phyloP scores from a whole-genome alignment of 768 basidiomycete genomes.

The Naganishia randhawae region DNA sequence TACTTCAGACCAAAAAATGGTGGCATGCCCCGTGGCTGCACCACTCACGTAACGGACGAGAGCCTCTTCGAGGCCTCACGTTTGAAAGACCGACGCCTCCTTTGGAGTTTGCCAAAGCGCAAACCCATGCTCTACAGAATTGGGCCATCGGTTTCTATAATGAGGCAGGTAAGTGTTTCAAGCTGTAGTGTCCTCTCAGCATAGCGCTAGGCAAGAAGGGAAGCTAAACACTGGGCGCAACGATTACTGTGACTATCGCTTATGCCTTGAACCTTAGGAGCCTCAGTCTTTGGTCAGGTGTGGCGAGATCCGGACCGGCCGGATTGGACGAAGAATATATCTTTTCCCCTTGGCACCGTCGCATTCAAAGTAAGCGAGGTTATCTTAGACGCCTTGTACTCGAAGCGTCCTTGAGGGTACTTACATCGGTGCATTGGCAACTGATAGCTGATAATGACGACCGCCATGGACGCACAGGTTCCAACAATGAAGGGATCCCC shows the following conservation, averaged over 20 bases:
- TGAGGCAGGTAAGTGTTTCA: neutral
- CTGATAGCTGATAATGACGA: neutral
- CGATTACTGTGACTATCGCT: too few relatives aligned
- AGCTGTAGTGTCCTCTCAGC: too few relatives aligned
- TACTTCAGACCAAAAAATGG: neutral
- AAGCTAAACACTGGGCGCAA: too few relatives aligned
- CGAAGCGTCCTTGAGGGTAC: neutral
- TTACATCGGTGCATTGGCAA: neutral
- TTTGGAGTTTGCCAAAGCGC: neutral
- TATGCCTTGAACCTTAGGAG: too few relatives aligned
- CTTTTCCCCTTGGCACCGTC: neutral
- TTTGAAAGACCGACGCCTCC: conserved; percentile 6
- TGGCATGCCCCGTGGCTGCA: neutral
- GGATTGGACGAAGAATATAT: neutral
- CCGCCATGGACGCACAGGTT: neutral
- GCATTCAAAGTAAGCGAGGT: neutral
- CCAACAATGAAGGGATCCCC: neutral
- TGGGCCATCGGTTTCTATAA: neutral
- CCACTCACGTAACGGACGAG: neutral
- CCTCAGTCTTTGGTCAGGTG: neutral
- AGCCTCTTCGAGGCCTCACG: conserved; percentile 11
- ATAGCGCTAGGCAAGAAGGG: too few relatives aligned
- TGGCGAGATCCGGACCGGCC: neutral
- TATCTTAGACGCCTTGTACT: neutral
- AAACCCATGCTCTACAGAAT: neutral